phyloP scores from a whole-genome alignment of 352 stramenopile species.

The Phytophthora fragariaefolia region DNA sequence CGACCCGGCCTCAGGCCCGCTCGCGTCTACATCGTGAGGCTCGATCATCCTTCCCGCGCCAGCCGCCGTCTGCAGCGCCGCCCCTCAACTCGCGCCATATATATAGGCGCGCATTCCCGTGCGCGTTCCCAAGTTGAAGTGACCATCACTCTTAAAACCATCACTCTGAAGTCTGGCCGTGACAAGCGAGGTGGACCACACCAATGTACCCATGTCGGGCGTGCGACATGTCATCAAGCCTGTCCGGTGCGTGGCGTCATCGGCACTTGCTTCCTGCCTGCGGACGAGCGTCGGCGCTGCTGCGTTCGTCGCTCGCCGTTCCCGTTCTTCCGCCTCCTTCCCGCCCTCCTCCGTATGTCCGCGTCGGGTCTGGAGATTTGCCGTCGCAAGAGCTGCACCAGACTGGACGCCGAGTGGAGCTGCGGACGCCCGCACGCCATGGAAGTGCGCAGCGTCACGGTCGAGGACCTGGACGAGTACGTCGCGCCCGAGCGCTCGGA shows the following conservation, averaged over 20 bases:
- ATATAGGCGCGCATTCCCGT: slow-evolving; percentile 3
- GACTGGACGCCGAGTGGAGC: slow-evolving; percentile 42
- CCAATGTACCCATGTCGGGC: slow-evolving; percentile 16
- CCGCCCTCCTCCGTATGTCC: slow-evolving; percentile 21
- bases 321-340: background rate
- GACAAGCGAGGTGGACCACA: slow-evolving; percentile 11
- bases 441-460: slow-evolving; percentile 37
- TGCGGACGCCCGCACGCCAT: slow-evolving; percentile 35
- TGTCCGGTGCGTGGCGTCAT: slow-evolving; percentile 4
- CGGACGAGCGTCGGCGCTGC: background rate
- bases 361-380: slow-evolving; percentile 28
- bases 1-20: background rate
- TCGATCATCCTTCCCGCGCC: slow-evolving; percentile 16
- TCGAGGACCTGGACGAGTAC: slow-evolving; percentile 45
- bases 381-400: slow-evolving; percentile 39
- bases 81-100: slow-evolving; percentile 7
- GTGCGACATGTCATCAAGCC: slow-evolving; percentile 21
- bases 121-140: slow-evolving; percentile 25
- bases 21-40: slow-evolving; percentile 6
- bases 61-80: background rate
- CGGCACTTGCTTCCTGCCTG: background rate
- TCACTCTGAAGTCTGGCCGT: too few relatives aligned
- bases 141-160: slow-evolving; percentile 41
- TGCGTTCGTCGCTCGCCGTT: background rate
- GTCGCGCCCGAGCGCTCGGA: slow-evolving; percentile 18